Conservation (phyloP, 148 eudicot genomes). For the Rhododendron henanense region DNA sequence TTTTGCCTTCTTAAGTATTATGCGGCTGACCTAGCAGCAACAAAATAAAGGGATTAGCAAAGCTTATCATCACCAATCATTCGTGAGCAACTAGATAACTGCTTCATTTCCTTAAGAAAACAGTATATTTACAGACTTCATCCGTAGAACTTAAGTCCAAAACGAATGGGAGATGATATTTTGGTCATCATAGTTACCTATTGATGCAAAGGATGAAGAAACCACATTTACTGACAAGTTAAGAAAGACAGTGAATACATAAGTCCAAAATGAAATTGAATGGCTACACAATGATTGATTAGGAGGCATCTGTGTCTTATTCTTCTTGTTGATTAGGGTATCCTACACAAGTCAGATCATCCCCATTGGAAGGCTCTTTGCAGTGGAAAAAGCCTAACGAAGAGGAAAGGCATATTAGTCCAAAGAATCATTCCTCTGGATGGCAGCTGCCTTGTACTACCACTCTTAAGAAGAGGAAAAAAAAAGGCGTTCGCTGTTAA, state of each 20-base stretch:
- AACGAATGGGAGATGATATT: neutral
- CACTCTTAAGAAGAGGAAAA: neutral
- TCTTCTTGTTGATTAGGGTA: neutral
- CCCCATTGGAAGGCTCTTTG: neutral
- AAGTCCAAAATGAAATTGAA: neutral
- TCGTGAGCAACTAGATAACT: neutral
- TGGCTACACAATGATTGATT: neutral
- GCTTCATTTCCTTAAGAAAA: neutral
- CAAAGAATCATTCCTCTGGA: neutral
- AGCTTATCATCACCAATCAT: neutral
- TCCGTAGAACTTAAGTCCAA: neutral
- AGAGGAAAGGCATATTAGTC: neutral
- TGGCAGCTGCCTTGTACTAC: neutral
- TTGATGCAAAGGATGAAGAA: neutral
- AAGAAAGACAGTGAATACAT: neutral
- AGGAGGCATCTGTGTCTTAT: neutral
- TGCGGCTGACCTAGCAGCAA: neutral
- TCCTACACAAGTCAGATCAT: neutral
- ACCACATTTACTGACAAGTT: neutral
- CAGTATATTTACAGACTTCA: neutral
- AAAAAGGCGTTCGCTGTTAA: no score
- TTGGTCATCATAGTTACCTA: neutral
- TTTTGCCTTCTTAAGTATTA: neutral
- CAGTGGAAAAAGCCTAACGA: neutral
- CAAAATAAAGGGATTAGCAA: neutral